Base-by-base conservation (phyloP, 306 rosid genomes). In the Gastrolobium bilobum region DNA sequence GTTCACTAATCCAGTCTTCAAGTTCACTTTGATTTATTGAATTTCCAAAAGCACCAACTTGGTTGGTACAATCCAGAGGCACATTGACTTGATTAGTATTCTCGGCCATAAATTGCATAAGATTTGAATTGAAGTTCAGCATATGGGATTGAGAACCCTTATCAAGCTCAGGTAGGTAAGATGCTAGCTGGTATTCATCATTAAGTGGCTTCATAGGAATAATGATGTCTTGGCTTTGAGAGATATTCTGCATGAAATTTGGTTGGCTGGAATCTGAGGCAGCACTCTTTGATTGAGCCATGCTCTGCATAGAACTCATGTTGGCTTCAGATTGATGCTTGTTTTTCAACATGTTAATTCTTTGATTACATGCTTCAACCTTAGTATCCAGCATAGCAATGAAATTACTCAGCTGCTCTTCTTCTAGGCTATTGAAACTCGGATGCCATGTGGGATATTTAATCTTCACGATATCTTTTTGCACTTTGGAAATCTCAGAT, bases 381-480 rank as follows among this genome's bases (percentile, higher is more conserved):
- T 71, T 83, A 1, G 15, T 2, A 57, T 86, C 83, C 78, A 86
- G 43, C 0, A 29, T 1, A 13, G 8, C 26, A 6, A 71, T 68
- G 3, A 79, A 54, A 74, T 5, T 6, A 37, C 34, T 43, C 15
- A 71, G 15, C 2, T 79, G 48, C 4, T 71, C 73, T 30, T 71
- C 60, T 3, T 59, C 35, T 1, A 83, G 35, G 6, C 4, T 31
- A 9, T 71, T 50, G 5, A 83, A 43, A 26, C 57, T 40, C 5
- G 47, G 34, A 57, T 79, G 71, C 77, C 66, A 82, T 5, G 85
- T 79, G 2, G 87, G 87, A 56, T 70, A 83, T 53, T 63, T 33
- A 29, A 56, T 39, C 33, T 54, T 39, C 33, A 75, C 3, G 4
- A 13, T 84, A 0, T 52, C 53, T 51, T 75, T 84, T 2, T 11